A percentile compares a stretch with the other conserved stretches of the same genome.
phyloP scores from a whole-genome alignment of 2,329 filamentous ascomycete species.

The Phymatotrichopsis omnivora region DNA sequence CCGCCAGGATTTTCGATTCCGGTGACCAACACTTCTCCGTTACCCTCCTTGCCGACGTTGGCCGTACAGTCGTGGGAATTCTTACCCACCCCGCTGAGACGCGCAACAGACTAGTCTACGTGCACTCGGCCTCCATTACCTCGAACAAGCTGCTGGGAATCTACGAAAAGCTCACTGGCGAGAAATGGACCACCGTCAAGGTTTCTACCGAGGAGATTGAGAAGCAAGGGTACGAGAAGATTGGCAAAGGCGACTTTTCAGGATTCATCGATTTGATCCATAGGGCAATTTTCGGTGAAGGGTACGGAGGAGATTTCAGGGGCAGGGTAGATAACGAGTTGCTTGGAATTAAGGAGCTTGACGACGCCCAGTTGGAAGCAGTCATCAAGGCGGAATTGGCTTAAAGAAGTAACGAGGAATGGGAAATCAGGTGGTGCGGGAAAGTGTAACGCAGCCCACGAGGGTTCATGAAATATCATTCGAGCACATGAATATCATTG shows the following conservation, averaged over 20 bases:
- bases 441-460: too few species aligned
- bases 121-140: slow-evolving; percentile 40
- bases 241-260: slow-evolving; percentile 13
- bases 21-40: slow-evolving; percentile 43
- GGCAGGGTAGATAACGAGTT: slow-evolving; percentile 37
- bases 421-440: too few species aligned
- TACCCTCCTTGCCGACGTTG: slow-evolving; percentile 43
- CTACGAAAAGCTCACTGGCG: slow-evolving; percentile 34
- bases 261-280: slow-evolving; percentile 26
- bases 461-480: too few species aligned
- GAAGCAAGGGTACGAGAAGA: slow-evolving; percentile 25
- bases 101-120: slow-evolving; percentile 42
- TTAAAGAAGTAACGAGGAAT: too few species aligned
- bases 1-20: slow-evolving; percentile 41
- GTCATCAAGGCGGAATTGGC: slow-evolving; percentile 26
- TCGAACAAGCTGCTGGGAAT: slow-evolving; percentile 38
- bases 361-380: slow-evolving; percentile 37
- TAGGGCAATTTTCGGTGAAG: slow-evolving; percentile 33
- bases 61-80: slow-evolving; percentile 42
- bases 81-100: slow-evolving; percentile 44
- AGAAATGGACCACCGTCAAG: slow-evolving; percentile 29
- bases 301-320: slow-evolving; percentile 34
- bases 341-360: slow-evolving; percentile 39
- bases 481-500: too few species aligned
- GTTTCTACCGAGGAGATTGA: slow-evolving; percentile 28